Evolutionary conservation across 2,329 filamentous ascomycete genomes (phyloP), one percentile per base, ranked within the genome.

Genomic region (Paraconiothyrium brasiliense): DNA sequence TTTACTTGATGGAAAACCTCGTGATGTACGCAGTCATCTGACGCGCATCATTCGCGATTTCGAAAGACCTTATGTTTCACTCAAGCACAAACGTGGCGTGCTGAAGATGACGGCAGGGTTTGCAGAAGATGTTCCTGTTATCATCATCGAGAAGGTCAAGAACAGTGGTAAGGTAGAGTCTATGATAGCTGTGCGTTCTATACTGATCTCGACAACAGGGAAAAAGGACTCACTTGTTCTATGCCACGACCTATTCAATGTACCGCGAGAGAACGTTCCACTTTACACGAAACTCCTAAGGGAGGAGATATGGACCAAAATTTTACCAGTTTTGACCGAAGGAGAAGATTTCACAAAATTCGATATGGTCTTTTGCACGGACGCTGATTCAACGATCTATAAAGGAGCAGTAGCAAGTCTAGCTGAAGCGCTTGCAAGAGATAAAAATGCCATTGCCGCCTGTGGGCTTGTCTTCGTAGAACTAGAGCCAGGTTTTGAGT

Each of bases 361-460:
- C 32, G 54, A 57, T n/a, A 58, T 58, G 56, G 24, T 58, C 7
- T 58, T 58, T 48, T 58, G 56, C 32, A 58, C 56, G 14, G 56
- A 58, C 47, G 56, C 56, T 6, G 56, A 58, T 27, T 58, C 56
- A 20, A 58, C 44, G 27, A 30, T 58, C 14, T 58, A 51, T 27
- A 37, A 58, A 44, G 56, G 56, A 7, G 56, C 56, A 2, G 56
- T 58, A 43, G 47, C 46, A n/a, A 58, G 37, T 34, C 46, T 58
- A 34, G 56, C 56, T 0, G 41, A 58, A 20, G 48, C 48, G 11
- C 34, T 58, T 14, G 46, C 41, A 2, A 43, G 56, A 44, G 56
- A 58, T 13, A 43, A 51, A 10, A 7, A 58, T 24, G 56, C 56
- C 34, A 58, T 58, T n/a, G 56, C 56, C 11, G 56, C 56, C 14